Evolutionary conservation across 495 filamentous ascomycete genomes (phyloP), one percentile per base, ranked within the genome.

Genomic region (Penicillium paxilli): DNA sequence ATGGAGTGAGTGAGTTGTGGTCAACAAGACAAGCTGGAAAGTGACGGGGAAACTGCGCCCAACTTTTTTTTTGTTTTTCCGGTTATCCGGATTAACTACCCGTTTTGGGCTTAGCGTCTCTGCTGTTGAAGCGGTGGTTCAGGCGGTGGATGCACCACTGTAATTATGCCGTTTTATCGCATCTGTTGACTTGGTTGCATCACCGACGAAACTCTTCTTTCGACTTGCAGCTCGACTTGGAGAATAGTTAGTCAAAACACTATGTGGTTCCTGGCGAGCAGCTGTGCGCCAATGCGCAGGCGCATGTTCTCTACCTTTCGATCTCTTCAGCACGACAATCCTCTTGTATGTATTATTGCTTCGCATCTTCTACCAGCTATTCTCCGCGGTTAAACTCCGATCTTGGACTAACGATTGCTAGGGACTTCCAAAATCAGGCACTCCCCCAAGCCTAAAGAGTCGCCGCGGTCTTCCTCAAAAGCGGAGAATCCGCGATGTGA

Each of bases 401-500:
- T 2, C 40, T 48, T 28, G 33, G 48, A 10, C 30, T 38, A 6
- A 52, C 22, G 64, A 44, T 20, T 17, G 20, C 5, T 49, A 96
- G 90, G 92, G 93, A 24, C 82, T 97, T 20, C 94, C 93, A 11
- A 80, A 81, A 58, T 86, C 87, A 35, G 89, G 90, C 44, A 86
- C 85, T 3, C 83, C 84, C 42, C 85, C 86, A 26, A 72, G 79
- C 47, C 83, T 96, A 59, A 88, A 87, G 22, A 86, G 90, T 38
- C 91, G 91, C 54, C 85, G 91, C 57, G 90, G 92, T 21, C 81
- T 97, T 8, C 95, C 94, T 2, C 75, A 88, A 52, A 87, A 89
- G 60, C 84, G 90, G 47, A 80, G 78, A 63, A 92, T 99, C 57
- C 81, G 80, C 16, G 82, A 88, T 65, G 92, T 98, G 44, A 79